phyloP scores from a whole-genome alignment of 306 rosid genomes.

The Malus sieversii region DNA sequence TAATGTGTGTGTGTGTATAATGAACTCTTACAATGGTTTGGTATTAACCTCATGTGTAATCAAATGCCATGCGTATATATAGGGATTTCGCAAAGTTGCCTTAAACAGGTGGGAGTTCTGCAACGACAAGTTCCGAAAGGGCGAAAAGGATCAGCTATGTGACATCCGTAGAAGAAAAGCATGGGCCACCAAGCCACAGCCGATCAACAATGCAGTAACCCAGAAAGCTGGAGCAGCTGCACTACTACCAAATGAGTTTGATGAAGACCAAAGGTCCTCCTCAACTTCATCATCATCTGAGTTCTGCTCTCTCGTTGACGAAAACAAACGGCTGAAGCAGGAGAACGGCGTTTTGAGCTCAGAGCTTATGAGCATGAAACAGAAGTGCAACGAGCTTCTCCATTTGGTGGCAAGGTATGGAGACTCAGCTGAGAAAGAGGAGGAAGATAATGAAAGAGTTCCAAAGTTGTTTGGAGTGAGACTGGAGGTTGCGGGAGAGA shows the following conservation, averaged over 20 bases:
- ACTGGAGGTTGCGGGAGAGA: conserved; percentile 63
- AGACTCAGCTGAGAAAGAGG: conserved; percentile 1
- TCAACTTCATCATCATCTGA: conserved; percentile 66
- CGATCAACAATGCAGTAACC: neutral
- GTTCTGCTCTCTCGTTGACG: conserved; percentile 44
- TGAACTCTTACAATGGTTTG: neutral
- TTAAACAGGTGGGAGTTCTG: conserved; percentile 86
- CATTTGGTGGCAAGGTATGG: conserved; percentile 47
- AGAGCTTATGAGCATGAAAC: conserved; percentile 58
- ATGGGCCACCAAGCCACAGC: conserved; percentile 45
- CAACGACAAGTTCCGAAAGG: conserved; percentile 71
- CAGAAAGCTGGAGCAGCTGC: neutral
- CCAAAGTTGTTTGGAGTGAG: conserved; percentile 86
- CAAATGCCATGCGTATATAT: neutral
- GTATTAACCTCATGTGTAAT: neutral
- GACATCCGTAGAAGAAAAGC: conserved; percentile 79
- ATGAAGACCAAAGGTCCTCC: conserved; percentile 71
- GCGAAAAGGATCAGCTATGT: conserved; percentile 46
- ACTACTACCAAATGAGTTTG: conserved; percentile 21
- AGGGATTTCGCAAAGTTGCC: conserved; percentile 87
- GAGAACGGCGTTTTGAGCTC: conserved; percentile 57
- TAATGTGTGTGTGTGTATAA: too few relatives aligned
- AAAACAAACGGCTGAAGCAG: conserved; percentile 72
- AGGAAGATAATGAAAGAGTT: conserved; percentile 27
- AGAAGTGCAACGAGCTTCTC: conserved; percentile 61